Base-by-base conservation (phyloP, 2,329 filamentous ascomycete genomes). In the Triangularia setosa region DNA sequence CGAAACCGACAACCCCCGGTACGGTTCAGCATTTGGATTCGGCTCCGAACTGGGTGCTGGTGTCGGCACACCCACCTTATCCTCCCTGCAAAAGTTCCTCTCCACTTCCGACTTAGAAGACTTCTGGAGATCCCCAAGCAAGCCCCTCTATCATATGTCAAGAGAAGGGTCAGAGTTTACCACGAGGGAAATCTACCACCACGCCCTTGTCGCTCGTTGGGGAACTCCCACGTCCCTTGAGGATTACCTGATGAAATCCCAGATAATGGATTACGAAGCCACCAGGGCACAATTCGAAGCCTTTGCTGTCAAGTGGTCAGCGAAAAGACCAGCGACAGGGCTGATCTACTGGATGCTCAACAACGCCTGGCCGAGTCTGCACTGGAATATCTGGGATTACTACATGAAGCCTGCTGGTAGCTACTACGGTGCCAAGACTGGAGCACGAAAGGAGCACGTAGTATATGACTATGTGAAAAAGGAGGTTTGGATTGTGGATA, bases 331-430 rank as follows among this genome's bases (percentile, higher is more conserved):
- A 0, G 84, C 86, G 0, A 88, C 86, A 0, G 87, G 87, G 0
- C 58, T 84, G 57, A 82, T 89, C 16, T 89, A 89, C 75, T 89
- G 87, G 87, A 89, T 89, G 86, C 73, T 89, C 61, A 88, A 87
- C 68, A 82, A 82, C 55, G 87, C 86, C 0, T 89, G 86, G 85
- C 87, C 87, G 0, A 83, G 80, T 62, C 75, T 89, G 27, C 87
- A 89, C 70, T 90, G 87, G 87, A 84, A 85, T 61, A 74, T 88
- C 5, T 87, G 88, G 70, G 87, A 89, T 68, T 85, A 86, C 72
- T 88, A 88, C 67, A 73, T 88, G 48, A 82, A 81, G 23, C 81
- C 85, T 0, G 82, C 80, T 0, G 87, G 84, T 0, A 79, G 83
- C 0, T 89, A 86, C 66, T 89, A 83, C 64, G 87, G 87, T 2